A percentile compares a stretch with the other conserved stretches of the same genome.
These are phyloP conservation scores for Ustilago crameri DNA, from an alignment of 1,284 basidiomycete species.

Conservation along the genomic window DNA sequence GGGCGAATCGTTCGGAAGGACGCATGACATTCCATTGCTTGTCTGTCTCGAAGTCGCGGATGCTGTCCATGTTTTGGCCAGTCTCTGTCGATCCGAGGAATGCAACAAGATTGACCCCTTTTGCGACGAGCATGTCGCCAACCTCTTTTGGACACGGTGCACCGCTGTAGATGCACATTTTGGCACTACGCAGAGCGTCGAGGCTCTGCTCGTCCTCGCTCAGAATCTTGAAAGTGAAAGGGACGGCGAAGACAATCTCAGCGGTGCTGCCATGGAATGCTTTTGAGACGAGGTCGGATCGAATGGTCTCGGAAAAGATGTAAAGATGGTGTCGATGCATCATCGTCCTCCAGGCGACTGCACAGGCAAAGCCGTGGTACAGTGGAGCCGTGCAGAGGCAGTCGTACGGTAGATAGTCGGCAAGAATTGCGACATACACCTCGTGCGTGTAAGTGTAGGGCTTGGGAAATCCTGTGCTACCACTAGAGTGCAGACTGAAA, in stretches of 20 bases:
- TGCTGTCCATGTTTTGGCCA: slow-evolving; percentile 70
- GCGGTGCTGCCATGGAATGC: slow-evolving; percentile 12
- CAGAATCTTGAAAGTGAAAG: slow-evolving; percentile 72
- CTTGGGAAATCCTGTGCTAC: slow-evolving; percentile 51
- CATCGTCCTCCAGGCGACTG: slow-evolving; percentile 30
- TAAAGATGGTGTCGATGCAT: slow-evolving; percentile 26
- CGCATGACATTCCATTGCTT: slow-evolving; percentile 75
- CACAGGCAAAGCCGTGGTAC: slow-evolving; percentile 45
- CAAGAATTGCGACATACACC: slow-evolving; percentile 21
- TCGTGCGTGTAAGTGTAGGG: slow-evolving; percentile 37
- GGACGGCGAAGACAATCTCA: slow-evolving; percentile 68
- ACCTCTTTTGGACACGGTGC: slow-evolving; percentile 71
- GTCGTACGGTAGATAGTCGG: slow-evolving; percentile 25
- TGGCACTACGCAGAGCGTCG: slow-evolving; percentile 70
- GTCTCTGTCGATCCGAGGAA: slow-evolving; percentile 71
- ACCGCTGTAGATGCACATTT: slow-evolving; percentile 72
- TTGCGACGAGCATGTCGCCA: slow-evolving; percentile 73
- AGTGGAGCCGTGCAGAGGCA: slow-evolving; percentile 37
- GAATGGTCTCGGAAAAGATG: slow-evolving; percentile 31
- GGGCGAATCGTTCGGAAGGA: slow-evolving; percentile 40
- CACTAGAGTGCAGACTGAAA: slow-evolving; percentile 45
- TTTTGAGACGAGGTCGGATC: slow-evolving; percentile 16
- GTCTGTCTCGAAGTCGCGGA: slow-evolving; percentile 72
- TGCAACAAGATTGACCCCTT: slow-evolving; percentile 74
- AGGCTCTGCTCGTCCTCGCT: slow-evolving; percentile 73